A percentile compares a stretch with the other conserved stretches of the same genome.
These are phyloP conservation scores for Bacidia rubella DNA, from an alignment of 495 filamentous ascomycete genomes.

Conservation along the genomic window DNA sequence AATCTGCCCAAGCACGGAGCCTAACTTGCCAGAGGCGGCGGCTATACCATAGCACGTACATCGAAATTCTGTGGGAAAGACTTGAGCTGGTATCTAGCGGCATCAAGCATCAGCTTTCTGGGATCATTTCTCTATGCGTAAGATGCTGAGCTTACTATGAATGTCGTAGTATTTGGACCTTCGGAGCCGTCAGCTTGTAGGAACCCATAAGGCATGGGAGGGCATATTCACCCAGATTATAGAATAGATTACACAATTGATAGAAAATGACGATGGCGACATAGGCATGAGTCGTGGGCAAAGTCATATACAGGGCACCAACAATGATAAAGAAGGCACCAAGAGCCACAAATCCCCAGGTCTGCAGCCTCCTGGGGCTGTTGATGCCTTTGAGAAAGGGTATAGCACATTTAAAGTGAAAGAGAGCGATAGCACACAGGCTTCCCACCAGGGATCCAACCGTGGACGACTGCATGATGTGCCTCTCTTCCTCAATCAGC, in stretches of 20 bases:
- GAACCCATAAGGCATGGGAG: not conserved
- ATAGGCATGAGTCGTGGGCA: conserved; percentile 24
- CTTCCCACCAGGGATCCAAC: conserved; percentile 35
- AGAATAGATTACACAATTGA: conserved; percentile 45
- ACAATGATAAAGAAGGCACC: conserved; percentile 36
- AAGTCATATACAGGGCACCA: conserved; percentile 33
- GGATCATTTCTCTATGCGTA: not conserved
- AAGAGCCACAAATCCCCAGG: conserved; percentile 35
- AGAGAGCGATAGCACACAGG: conserved; percentile 25
- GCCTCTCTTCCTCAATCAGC: conserved; percentile 23
- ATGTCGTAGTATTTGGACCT: conserved; percentile 44
- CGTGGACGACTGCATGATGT: conserved; percentile 22
- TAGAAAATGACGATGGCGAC: conserved; percentile 41
- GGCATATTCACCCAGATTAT: conserved; percentile 40
- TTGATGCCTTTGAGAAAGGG: conserved; percentile 28
- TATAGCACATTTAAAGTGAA: not conserved
- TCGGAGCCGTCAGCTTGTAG: not conserved
- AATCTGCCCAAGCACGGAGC: conserved; percentile 42
- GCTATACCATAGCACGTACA: conserved; percentile 42
- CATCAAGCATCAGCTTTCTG: not conserved
- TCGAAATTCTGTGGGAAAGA: conserved; percentile 49
- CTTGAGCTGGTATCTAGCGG: conserved; percentile 36
- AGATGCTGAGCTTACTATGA: conserved; percentile 29
- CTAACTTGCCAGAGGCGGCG: conserved; percentile 43
- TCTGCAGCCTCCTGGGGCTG: conserved; percentile 35